These are phyloP conservation scores for Komagataella phaffii DNA, from an alignment of 805 yeast genomes.

Conservation along the genomic window DNA sequence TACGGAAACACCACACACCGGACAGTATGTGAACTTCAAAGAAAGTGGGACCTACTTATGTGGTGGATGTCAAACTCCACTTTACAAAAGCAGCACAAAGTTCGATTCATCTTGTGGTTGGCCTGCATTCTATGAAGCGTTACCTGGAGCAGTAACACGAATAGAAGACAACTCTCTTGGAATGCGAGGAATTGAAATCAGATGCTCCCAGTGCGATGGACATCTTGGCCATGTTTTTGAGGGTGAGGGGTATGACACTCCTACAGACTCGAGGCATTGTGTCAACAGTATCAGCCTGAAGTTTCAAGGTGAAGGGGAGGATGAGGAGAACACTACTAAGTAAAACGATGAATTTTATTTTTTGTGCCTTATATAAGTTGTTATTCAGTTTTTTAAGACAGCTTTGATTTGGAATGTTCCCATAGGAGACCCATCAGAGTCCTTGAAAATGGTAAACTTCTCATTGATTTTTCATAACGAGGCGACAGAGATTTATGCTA, in stretches of 20 bases:
- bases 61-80: constrained; percentile 73
- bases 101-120: constrained; percentile 93
- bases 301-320: not conserved
- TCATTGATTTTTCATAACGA: no score
- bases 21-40: constrained; percentile 42
- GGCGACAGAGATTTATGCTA: no score
- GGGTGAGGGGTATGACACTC: constrained; percentile 66
- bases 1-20: constrained; percentile 57
- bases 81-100: constrained; percentile 70
- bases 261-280: constrained; percentile 89
- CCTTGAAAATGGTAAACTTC: no score
- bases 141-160: constrained; percentile 63
- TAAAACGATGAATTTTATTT: no score
- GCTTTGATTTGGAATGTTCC: no score
- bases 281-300: constrained; percentile 78
- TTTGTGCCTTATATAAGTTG: no score
- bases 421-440: no score
- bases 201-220: no score
- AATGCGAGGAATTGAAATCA: constrained; percentile 29
- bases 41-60: constrained; percentile 61
- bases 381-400: no score
- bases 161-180: constrained; percentile 54
- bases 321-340: no score
- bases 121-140: constrained; percentile 92
- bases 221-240: no score